A percentile compares a stretch with the other conserved stretches of the same genome.
phyloP scores from a whole-genome alignment of 2,329 filamentous ascomycete species.

The Tolypocladium tropicale region DNA sequence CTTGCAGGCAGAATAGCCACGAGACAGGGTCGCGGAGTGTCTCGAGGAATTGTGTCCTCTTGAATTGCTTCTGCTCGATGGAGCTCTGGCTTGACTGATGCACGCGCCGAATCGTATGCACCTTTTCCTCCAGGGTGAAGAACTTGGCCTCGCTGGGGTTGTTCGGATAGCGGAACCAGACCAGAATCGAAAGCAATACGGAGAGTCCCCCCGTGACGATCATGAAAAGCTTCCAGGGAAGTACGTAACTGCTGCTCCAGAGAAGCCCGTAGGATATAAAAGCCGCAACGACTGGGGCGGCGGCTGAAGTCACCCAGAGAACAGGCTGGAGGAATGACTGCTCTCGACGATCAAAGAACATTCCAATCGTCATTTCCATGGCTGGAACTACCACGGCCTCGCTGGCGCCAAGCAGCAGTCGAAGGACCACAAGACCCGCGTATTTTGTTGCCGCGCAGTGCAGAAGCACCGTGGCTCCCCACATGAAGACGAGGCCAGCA shows the following conservation, averaged over 20 bases:
- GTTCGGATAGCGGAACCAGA: background rate
- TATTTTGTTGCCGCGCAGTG: slow-evolving; percentile 10
- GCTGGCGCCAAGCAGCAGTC: slow-evolving; percentile 22
- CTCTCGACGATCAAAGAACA: slow-evolving; percentile 26
- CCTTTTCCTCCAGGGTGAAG: background rate
- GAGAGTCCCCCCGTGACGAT: background rate
- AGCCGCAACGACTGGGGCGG: background rate
- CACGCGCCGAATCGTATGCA: background rate
- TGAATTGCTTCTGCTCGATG: background rate
- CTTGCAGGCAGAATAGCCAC: background rate
- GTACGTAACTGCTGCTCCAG: background rate
- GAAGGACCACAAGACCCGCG: slow-evolving; percentile 23
- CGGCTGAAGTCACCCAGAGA: background rate
- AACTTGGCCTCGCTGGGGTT: background rate
- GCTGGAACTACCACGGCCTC: slow-evolving; percentile 27
- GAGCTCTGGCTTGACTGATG: background rate
- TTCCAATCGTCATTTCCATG: slow-evolving; percentile 29
- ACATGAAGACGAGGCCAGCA: background rate
- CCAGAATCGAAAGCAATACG: background rate
- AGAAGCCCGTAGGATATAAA: background rate
- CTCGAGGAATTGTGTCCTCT: background rate
- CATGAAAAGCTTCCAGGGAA: background rate
- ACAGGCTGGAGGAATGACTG: slow-evolving; percentile 11
- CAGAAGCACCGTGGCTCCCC: background rate
- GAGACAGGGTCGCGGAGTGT: background rate